Base-by-base conservation (phyloP, 495 filamentous ascomycete genomes). In the Penicillium lividum region DNA sequence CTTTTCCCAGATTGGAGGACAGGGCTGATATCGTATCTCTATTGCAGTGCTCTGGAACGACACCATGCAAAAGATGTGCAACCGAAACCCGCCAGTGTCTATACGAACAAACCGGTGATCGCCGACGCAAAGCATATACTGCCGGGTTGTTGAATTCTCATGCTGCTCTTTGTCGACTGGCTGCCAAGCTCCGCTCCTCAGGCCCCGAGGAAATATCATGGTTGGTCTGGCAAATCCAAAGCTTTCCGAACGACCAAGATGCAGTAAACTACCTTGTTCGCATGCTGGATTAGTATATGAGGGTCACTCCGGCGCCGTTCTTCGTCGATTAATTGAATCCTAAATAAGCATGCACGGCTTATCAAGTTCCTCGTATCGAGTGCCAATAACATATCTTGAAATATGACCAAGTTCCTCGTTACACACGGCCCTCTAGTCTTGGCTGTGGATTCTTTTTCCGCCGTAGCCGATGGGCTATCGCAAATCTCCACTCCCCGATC, bases 21-120 rank as follows among this genome's bases (percentile, higher is more conserved):
- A 16, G 48, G 9, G 3, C 27, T 36, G 36, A 51, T 49, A 34
- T 51, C n/a, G n/a, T n/a, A n/a, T n/a, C n/a, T n/a, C n/a, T n/a
- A n/a, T n/a, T n/a, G n/a, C n/a, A 58, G 57, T 59, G 57, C 40
- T 59, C 57, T 43, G 57, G 57, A 38, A 49, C 51, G 48, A 50
- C 18, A 28, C 57, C 31, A 29, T 59, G 42, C 51, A 54, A 29
- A 9, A 59, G 15, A 43, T 59, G 50, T 42, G 44, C 18, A 25
- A 54, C 57, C 15, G 51, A 47, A 49, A 25, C 7, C 27, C 51
- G 48, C 33, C 42, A 30, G 44, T 59, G 57, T 43, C 7, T 54
- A 0, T 53, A 54, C 16, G 50, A 59, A 31, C 57, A 10, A 48
- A 31, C 6, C 31, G 4, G 53, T 53, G 48, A 61, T 42, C 53